phyloP scores from a whole-genome alignment of 176 grass and related monocot genomes.

The Rhynchospora tenuis region DNA sequence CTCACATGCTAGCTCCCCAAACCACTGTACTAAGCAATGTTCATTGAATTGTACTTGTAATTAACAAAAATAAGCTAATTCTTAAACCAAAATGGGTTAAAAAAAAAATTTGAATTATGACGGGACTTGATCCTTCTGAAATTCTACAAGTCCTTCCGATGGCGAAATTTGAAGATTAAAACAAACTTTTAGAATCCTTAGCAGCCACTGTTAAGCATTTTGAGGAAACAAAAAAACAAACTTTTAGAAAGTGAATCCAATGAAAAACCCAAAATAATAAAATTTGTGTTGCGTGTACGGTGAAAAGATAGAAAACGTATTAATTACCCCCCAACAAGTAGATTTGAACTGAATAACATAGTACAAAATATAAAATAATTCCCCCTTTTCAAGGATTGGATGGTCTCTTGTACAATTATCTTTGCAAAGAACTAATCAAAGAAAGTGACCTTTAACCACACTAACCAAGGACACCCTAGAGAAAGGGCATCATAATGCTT shows the following conservation, averaged over 20 bases:
- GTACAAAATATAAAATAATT: not conserved
- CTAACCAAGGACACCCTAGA: not conserved
- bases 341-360: not conserved
- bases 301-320: not conserved
- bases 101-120: too few relatives aligned
- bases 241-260: not conserved
- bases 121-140: too few relatives aligned
- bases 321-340: not conserved
- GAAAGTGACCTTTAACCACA: conserved; percentile 13
- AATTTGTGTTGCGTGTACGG: not conserved
- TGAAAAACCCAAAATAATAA: too few relatives aligned
- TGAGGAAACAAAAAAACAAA: too few relatives aligned
- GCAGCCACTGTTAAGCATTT: too few relatives aligned
- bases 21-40: too few relatives aligned
- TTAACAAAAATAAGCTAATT: too few relatives aligned
- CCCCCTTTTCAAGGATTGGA: not conserved
- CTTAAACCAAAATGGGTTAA: not conserved
- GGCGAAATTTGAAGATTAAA: too few relatives aligned
- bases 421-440: not conserved
- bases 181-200: too few relatives aligned
- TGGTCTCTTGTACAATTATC: not conserved
- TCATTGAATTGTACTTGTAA: too few relatives aligned
- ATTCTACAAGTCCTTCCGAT: too few relatives aligned
- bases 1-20: not conserved
- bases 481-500: not conserved